phyloP scores from a whole-genome alignment of 257 asterid species.

The Petunia secreta region DNA sequence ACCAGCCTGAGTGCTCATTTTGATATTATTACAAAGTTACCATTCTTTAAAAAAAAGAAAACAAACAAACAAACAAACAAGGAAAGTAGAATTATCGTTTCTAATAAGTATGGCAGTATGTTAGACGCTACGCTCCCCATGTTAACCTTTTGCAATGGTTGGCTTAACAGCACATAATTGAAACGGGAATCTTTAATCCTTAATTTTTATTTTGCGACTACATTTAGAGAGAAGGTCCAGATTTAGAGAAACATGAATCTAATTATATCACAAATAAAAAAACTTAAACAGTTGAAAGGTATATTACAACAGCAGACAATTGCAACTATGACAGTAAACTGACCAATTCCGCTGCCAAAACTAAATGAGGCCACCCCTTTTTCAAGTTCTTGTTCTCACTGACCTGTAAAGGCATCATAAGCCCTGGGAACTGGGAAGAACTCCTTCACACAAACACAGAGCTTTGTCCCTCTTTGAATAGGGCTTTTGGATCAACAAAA shows the following conservation, averaged over 20 bases:
- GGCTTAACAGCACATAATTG: no score
- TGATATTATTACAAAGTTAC: no score
- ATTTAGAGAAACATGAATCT: no score
- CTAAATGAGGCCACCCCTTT: conserved; percentile 60
- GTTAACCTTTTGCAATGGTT: no score
- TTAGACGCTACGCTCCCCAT: no score
- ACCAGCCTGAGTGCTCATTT: conserved; percentile 65
- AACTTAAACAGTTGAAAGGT: background rate
- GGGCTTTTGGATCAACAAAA: conserved; percentile 81
- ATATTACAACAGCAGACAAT: conserved; percentile 12
- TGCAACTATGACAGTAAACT: conserved; percentile 20
- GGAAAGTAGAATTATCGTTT: background rate
- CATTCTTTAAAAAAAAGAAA: background rate
- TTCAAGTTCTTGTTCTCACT: conserved; percentile 47
- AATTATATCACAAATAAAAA: background rate
- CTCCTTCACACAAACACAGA: conserved; percentile 82
- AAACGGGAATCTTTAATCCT: no score
- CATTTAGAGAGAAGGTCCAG: no score
- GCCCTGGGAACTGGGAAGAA: conserved; percentile 66
- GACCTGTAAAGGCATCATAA: conserved; percentile 87
- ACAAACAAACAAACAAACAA: conserved; percentile 15
- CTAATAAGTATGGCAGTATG: background rate
- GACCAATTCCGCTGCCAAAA: conserved; percentile 96
- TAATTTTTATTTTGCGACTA: no score
- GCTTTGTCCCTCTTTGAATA: conserved; percentile 64